Base-by-base conservation (phyloP, 805 yeast species). In the Zygosaccharomyces lentus region DNA sequence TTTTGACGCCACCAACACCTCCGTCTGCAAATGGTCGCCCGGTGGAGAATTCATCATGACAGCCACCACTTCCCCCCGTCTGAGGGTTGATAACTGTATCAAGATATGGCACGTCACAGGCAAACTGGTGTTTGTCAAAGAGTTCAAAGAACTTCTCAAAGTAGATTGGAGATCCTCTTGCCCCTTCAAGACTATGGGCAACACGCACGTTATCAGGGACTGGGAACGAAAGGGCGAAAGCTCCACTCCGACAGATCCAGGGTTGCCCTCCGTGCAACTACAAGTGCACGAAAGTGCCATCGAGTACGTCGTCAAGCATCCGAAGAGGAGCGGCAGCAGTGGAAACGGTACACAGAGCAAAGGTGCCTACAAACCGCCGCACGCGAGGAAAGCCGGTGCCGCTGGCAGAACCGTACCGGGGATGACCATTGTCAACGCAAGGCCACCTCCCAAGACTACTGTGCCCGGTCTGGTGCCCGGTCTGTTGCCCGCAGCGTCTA, bases 1-100 rank as follows among this genome's bases (percentile, higher is more conserved):
- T 15, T 84, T 93, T 60, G 87, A 87, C 61, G 99, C 98, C 10
- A 71, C 96, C 37, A 95, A 93, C 71, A 89, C 98, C 12, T 84
- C 95, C n/a, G 95, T 84, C 37, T 91, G 96, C 66, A 87, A 87
- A 65, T 93, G 99, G 99, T 82, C 95, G 2, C 99, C 99, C 8
- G 95, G 93, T 68, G 98, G 99, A 31, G 81, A 93, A 60, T 89
- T 76, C 62, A 81, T 93, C 47, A 71, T 93, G 66, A 91, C 98
- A 12, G 98, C 99, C 15, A 95, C 98, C 4, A 93, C 98, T 0
- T 81, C 96, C 16, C 99, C 99, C 53, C 78, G 99, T 58, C 77
- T 93, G 57, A 81, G 99, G 61, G 99, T 93, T 34, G 99, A 95
- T 69, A 93, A 93, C 65, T 91, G 97, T 49, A 82, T 84, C 57